phyloP scores from a whole-genome alignment of 139 green algal species.

The Chlamydomonas eustigma region DNA sequence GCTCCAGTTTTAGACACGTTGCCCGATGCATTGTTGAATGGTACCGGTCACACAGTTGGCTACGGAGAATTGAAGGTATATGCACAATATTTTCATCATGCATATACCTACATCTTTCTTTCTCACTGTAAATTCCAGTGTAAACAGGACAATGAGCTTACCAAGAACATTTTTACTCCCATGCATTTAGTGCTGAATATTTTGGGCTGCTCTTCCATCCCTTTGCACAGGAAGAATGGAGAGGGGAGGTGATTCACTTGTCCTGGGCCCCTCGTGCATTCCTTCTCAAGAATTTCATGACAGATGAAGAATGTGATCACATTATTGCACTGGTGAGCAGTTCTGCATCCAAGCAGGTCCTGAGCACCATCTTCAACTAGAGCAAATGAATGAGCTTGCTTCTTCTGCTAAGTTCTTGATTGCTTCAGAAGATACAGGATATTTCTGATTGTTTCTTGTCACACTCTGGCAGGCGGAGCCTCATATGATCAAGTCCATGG shows the following conservation, averaged over 20 bases:
- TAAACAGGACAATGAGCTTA: no score
- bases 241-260: conserved; percentile 55
- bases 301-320: conserved; percentile 61
- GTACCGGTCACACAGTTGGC: conserved; percentile 11
- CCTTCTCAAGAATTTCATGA: conserved; percentile 51
- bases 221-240: conserved; percentile 69
- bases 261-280: conserved; percentile 57
- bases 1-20: neutral
- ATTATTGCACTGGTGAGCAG: conserved; percentile 43
- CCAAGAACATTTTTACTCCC: no score
- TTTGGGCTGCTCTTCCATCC: no score
- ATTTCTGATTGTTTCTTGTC: no score
- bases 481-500: conserved; percentile 45
- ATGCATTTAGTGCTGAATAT: no score
- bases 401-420: neutral
- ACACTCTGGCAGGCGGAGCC: conserved; percentile 49
- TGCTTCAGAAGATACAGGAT: no score
- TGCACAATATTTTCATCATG: neutral
- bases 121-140: no score
- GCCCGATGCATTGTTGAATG: neutral
- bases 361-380: neutral
- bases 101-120: neutral
- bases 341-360: neutral
- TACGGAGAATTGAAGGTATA: conserved; percentile 12
- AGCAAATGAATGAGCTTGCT: neutral